phyloP scores from a whole-genome alignment of 2,329 filamentous ascomycete species.

The Penicillium crustosum region DNA sequence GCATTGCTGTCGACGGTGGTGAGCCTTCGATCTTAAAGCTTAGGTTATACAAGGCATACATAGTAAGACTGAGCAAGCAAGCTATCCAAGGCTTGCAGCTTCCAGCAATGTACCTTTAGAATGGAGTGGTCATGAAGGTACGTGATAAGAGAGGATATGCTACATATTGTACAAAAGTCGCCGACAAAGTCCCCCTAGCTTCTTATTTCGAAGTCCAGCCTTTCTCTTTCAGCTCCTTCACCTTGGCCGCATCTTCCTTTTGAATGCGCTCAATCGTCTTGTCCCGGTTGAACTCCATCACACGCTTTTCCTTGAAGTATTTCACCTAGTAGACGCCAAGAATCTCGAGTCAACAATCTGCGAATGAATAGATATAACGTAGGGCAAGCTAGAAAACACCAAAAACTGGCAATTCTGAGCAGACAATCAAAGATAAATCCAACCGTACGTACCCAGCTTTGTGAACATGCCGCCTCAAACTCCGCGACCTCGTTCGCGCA shows the following conservation, averaged over 20 bases:
- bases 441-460: constrained; percentile 73
- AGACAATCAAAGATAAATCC: neutral
- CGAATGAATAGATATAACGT: neutral
- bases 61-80: neutral
- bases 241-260: constrained; percentile 67
- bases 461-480: constrained; percentile 84
- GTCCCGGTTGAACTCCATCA: constrained; percentile 87
- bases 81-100: neutral
- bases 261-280: constrained; percentile 73
- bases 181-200: neutral
- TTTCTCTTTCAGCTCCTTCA: constrained; percentile 49
- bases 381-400: neutral
- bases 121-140: constrained; percentile 14
- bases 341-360: neutral
- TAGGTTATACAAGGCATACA: neutral
- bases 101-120: neutral
- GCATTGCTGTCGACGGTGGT: neutral
- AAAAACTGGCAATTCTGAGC: neutral
- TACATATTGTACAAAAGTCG: constrained; percentile 30
- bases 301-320: constrained; percentile 96
- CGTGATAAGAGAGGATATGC: constrained; percentile 27
- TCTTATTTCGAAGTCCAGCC: constrained; percentile 37
- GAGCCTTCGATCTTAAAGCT: neutral
- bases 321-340: constrained; percentile 62
- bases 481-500: constrained; percentile 61